A percentile compares a stretch with the other conserved stretches of the same genome.
Evolutionary conservation across 331 rosid species (phyloP).

Genomic region (Phaseolus coccineus): DNA sequence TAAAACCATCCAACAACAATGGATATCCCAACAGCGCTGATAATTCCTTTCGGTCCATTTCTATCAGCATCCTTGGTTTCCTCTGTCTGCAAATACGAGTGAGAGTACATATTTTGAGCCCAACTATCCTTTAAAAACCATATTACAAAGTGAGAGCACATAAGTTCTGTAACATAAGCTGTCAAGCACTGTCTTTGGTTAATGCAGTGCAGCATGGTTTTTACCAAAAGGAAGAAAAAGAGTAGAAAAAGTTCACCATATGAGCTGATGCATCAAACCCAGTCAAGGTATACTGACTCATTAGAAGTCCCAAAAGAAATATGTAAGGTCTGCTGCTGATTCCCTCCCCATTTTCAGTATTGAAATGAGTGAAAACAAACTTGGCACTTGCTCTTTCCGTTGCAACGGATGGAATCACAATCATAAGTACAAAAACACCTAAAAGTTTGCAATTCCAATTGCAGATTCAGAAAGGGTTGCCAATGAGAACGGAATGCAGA

Average conservation of each 20-base stretch:
- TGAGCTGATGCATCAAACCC: constrained; percentile 99
- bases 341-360: constrained; percentile 84
- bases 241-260: constrained; percentile 65
- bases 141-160: no score
- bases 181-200: no score
- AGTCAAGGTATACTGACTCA: constrained; percentile 93
- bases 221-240: neutral
- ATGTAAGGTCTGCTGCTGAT: constrained; percentile 70
- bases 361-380: constrained; percentile 94
- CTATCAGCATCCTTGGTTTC: constrained; percentile 90
- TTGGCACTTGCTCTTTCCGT: constrained; percentile 82
- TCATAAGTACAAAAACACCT: constrained; percentile 94
- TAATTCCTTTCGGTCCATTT: constrained; percentile 97
- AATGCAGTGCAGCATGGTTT: no score
- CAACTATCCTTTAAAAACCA: no score
- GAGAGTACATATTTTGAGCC: neutral
- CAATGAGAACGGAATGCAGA: constrained; percentile 15
- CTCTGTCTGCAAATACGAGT: constrained; percentile 69
- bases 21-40: constrained; percentile 91
- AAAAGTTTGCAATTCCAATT: constrained; percentile 39
- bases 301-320: constrained; percentile 87
- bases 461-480: constrained; percentile 36
- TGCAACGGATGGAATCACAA: constrained; percentile 78
- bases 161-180: no score
- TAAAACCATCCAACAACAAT: constrained; percentile 89